Evolutionary conservation across 2,329 filamentous ascomycete species (phyloP).

Genomic region (Cordyceps fumosorosea): DNA sequence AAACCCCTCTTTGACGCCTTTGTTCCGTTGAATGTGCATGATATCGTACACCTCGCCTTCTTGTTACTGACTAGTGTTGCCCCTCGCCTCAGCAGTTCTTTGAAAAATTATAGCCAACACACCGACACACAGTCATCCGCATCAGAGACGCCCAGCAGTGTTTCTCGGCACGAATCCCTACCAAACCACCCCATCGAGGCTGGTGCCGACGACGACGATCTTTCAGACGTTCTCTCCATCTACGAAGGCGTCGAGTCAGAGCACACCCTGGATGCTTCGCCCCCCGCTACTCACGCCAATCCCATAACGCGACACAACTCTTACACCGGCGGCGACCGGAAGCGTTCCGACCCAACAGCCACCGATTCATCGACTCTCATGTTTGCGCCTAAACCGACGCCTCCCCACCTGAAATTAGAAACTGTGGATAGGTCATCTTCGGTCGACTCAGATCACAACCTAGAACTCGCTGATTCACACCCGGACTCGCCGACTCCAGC

Average conservation of each 20-base stretch:
- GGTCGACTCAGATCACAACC: slow-evolving; percentile 20
- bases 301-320: slow-evolving; percentile 14
- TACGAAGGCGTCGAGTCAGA: slow-evolving; percentile 31
- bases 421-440: slow-evolving; percentile 28
- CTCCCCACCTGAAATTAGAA: slow-evolving; percentile 47
- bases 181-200: neutral
- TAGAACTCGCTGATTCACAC: slow-evolving; percentile 18
- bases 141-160: slow-evolving; percentile 32
- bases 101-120: slow-evolving; percentile 12
- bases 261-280: slow-evolving; percentile 20
- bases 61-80: slow-evolving; percentile 23
- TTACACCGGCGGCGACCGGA: slow-evolving; percentile 29
- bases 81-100: slow-evolving; percentile 21
- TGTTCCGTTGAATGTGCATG: neutral
- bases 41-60: neutral
- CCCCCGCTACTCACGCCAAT: slow-evolving; percentile 19
- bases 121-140: slow-evolving; percentile 10
- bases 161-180: slow-evolving; percentile 23
- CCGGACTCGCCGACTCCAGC: slow-evolving; percentile 22
- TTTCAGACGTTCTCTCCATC: slow-evolving; percentile 36
- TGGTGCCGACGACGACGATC: slow-evolving; percentile 22
- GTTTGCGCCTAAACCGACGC: slow-evolving; percentile 42
- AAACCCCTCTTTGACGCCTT: neutral
- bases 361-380: slow-evolving; percentile 29
- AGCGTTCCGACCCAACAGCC: slow-evolving; percentile 17